A percentile compares a stretch with the other conserved stretches of the same genome.
phyloP scores from a whole-genome alignment of 1,284 basidiomycete species.

The Cryptococcus depauperatus region DNA sequence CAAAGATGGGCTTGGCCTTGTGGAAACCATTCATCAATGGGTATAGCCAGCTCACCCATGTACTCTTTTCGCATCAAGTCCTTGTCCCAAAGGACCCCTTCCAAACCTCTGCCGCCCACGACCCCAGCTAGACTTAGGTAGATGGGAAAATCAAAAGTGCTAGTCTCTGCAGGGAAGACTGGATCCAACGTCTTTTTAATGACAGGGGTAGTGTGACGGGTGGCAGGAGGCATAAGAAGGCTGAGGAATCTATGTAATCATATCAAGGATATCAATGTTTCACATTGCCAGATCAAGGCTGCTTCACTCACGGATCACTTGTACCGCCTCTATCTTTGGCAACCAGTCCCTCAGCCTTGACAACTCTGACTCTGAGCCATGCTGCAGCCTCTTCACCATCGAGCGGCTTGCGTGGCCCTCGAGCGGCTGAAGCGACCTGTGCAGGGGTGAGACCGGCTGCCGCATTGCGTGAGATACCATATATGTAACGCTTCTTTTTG shows the following conservation, averaged over 20 bases:
- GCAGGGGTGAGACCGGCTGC: conserved; percentile 21
- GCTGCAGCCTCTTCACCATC: conserved; percentile 44
- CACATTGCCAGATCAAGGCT: too few species aligned
- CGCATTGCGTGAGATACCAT: conserved; percentile 1
- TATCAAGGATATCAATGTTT: too few species aligned
- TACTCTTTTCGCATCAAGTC: conserved; percentile 75
- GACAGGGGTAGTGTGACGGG: conserved; percentile 69
- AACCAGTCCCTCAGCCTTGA: conserved; percentile 45
- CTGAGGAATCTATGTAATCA: conserved; percentile 62
- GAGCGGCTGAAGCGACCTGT: conserved; percentile 28
- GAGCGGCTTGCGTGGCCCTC: conserved; percentile 37
- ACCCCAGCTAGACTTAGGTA: conserved; percentile 64
- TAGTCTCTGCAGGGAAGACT: conserved; percentile 58
- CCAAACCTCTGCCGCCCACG: conserved; percentile 59
- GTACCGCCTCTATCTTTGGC: conserved; percentile 49
- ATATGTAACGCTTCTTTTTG: not conserved
- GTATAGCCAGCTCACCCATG: conserved; percentile 74
- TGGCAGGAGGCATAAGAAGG: conserved; percentile 56
- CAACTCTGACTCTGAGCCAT: conserved; percentile 43
- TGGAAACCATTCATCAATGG: conserved; percentile 71
- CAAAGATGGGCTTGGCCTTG: conserved; percentile 44
- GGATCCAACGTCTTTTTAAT: conserved; percentile 72
- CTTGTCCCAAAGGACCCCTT: conserved; percentile 89
- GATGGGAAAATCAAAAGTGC: conserved; percentile 79
- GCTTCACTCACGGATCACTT: conserved; percentile 41